Evolutionary conservation across 106 monocot genomes (phyloP).

Genomic region (Dendrobium chrysotoxum): DNA sequence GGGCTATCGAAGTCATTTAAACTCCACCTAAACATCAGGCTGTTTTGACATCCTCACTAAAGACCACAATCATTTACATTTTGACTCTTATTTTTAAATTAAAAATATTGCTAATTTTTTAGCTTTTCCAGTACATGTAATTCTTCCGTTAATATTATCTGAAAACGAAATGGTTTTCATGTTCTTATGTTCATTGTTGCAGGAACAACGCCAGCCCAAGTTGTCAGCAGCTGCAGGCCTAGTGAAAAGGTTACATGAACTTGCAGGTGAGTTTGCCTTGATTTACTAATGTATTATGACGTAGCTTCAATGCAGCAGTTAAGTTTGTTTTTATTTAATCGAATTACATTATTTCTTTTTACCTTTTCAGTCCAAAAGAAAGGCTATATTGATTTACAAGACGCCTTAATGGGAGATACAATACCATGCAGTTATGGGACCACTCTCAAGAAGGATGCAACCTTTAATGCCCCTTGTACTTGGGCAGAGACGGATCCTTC

Average conservation of each 20-base stretch:
- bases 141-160: neutral
- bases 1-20: too few relatives aligned
- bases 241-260: slow-evolving; percentile 69
- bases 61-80: too few relatives aligned
- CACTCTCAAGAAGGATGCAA: slow-evolving; percentile 71
- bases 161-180: neutral
- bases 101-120: neutral
- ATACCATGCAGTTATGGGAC: slow-evolving; percentile 54
- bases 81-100: too few relatives aligned
- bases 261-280: slow-evolving; percentile 50
- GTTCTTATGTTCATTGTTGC: slow-evolving; percentile 1
- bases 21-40: too few relatives aligned
- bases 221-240: slow-evolving; percentile 67
- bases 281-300: neutral
- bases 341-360: neutral
- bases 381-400: slow-evolving; percentile 60
- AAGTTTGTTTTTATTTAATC: neutral
- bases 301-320: neutral
- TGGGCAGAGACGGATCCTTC: slow-evolving; percentile 80
- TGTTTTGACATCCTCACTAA: too few relatives aligned
- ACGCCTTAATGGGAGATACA: slow-evolving; percentile 21
- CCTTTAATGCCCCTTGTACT: slow-evolving; percentile 40
- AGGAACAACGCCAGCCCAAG: slow-evolving; percentile 59
- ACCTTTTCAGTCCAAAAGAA: slow-evolving; percentile 55
- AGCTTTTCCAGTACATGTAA: neutral